phyloP scores from a whole-genome alignment of 805 yeast species.

The Hanseniaspora occidentalis region DNA sequence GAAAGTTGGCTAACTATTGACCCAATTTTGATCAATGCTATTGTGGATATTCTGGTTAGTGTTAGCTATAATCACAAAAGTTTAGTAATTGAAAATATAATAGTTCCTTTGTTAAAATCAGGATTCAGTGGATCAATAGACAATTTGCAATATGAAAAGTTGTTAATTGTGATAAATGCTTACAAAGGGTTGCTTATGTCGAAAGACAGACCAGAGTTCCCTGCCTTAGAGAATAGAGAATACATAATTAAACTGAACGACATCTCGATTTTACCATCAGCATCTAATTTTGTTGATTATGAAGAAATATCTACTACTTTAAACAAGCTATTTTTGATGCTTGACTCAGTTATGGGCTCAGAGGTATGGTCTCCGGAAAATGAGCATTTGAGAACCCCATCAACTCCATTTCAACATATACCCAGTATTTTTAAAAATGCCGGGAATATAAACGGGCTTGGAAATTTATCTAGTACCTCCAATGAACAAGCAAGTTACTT shows the following conservation, averaged over 20 bases:
- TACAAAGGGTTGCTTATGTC: slow-evolving; percentile 64
- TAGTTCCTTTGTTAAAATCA: slow-evolving; percentile 53
- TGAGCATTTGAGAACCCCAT: slow-evolving; percentile 24
- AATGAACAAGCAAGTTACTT: slow-evolving; percentile 20
- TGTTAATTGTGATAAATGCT: slow-evolving; percentile 56
- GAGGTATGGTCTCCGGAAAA: slow-evolving; percentile 27
- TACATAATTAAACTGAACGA: slow-evolving; percentile 23
- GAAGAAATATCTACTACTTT: slow-evolving; percentile 58
- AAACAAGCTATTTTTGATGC: slow-evolving; percentile 38
- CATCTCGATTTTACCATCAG: slow-evolving; percentile 21
- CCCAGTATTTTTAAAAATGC: slow-evolving; percentile 11
- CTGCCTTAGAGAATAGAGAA: slow-evolving; percentile 29
- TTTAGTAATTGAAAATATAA: slow-evolving; percentile 64
- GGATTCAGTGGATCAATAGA: slow-evolving; percentile 57
- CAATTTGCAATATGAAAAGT: slow-evolving; percentile 51
- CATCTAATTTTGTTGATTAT: slow-evolving; percentile 31
- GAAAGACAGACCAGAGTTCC: slow-evolving; percentile 61
- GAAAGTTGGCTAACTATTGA: slow-evolving; percentile 71
- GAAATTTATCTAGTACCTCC: slow-evolving; percentile 5
- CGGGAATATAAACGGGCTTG: not conserved
- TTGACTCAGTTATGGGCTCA: slow-evolving; percentile 50
- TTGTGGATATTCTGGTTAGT: slow-evolving; percentile 63
- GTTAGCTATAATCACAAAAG: slow-evolving; percentile 71
- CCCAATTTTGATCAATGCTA: slow-evolving; percentile 43
- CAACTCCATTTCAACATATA: slow-evolving; percentile 25